Evolutionary conservation across 1,284 basidiomycete species (phyloP), one percentile per base, ranked within the genome.

Genomic region (Rugiboletus extremiorientalis): DNA sequence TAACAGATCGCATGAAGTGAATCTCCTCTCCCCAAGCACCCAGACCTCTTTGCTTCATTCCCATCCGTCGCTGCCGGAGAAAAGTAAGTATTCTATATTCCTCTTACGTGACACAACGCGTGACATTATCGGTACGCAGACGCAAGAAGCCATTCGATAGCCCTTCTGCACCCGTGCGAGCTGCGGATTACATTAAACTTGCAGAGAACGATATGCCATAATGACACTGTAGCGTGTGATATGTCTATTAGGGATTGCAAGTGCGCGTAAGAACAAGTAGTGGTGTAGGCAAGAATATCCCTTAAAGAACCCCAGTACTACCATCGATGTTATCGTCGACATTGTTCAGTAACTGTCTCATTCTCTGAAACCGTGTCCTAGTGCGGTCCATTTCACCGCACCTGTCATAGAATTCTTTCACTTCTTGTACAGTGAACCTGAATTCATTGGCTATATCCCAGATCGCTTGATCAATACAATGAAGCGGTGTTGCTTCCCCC

Each of bases 41-140:
- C 95, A n/a, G 95, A 98, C 68, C 78, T 96, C 53, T 99, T 99
- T 74, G 87, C 92, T 3, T 96, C 93, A 3, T 99, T 99, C 74
- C 97, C 97, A 20, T 96, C 92, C 41, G 85, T 91, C 23, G 97
- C 97, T n/a, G 94, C 94, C 5, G 97, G 97, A 25, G 97, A 99
- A 76, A 92, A 88, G 94, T 94, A 66, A 56, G 88, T 80, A 6
- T 36, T 42, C 1, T 4, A 41, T 45, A 2, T 27, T 40, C 5
- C 16, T 37, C 37, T 51, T 34, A 46, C 31, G 45, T 11, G 23
- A 44, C 40, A 40, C 41, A 31, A 25, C 16, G 15, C 28, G 5
- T 61, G 42, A 65, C 45, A 36, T 47, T 31, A 37, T 22, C 12
- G 38, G 33, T 53, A 41, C 25, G 58, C 36, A 93, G 91, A 71